Base-by-base conservation (phyloP, 768 basidiomycete species). In the Saitozyma podzolica region DNA sequence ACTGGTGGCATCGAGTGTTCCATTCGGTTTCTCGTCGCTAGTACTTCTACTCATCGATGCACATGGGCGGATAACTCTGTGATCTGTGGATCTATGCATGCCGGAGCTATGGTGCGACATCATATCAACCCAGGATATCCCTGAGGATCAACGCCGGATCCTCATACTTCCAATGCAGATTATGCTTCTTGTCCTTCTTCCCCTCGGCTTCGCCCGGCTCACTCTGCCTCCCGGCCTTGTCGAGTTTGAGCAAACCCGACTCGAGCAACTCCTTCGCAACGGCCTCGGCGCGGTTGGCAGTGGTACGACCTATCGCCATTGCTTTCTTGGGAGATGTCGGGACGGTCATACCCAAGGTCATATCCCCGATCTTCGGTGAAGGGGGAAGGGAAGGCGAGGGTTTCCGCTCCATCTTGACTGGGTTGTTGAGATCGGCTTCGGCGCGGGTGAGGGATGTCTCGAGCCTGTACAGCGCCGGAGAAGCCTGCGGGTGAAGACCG, bases 131-230 rank as follows among this genome's bases (percentile, higher is more conserved):
- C 59, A 76, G 54, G 9, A 76, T 54, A 56, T 73, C 72, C 56
- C 62, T 73, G n/a, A 76, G 65, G 42, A 73, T 71, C 11, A 76
- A 37, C 19, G 74, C 74, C 43, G 74, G 74, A 70, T 76, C 74
- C 57, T 76, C 74, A 63, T 76, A 76, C 52, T 71, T 72, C 74
- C 74, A 76, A 64, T 76, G 74, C 48, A 69, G 50, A 40, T 65
- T 72, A 61, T 76, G 74, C 59, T 73, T 76, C 53, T 63, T 72
- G 10, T 60, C 67, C 62, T 73, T 73, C 62, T 70, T 73, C 19
- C 63, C 63, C 62, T 68, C 70, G 6, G 55, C 59, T n/a, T 56
- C 67, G 45, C 63, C 66, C 16, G 17, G 16, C 53, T 68, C 72
- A 16, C 56, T 54, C 66, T 67, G 66, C 53, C 65, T 59, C 11